Conservation (phyloP, 148 eudicot species). For the Camellia granthamiana region DNA sequence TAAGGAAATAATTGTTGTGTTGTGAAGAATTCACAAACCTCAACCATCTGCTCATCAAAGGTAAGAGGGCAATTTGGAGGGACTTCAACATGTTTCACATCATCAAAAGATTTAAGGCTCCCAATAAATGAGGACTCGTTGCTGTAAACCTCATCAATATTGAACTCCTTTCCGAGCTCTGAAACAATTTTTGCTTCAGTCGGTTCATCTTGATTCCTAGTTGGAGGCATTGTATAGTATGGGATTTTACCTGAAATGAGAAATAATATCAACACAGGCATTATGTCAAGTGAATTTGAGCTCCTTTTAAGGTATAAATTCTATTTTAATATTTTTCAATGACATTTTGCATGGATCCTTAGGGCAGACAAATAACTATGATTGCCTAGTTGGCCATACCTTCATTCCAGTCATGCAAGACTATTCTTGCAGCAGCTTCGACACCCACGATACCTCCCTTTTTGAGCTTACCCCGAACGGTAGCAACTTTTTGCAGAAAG, state of each 20-base stretch:
- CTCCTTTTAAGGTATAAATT: too few relatives aligned
- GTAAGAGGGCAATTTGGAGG: constrained; percentile 65
- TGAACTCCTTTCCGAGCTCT: constrained; percentile 84
- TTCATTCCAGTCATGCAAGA: constrained; percentile 94
- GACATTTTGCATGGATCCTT: background rate
- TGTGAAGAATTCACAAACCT: constrained; percentile 46
- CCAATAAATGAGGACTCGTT: constrained; percentile 78
- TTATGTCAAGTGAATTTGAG: background rate
- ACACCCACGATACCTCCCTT: constrained; percentile 87
- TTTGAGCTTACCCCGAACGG: constrained; percentile 84
- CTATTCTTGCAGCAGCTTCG: constrained; percentile 85
- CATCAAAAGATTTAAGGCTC: constrained; percentile 75
- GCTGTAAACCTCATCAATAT: constrained; percentile 79
- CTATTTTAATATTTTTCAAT: background rate
- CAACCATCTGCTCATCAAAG: constrained; percentile 71
- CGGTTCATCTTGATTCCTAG: constrained; percentile 60
- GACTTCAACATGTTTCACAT: constrained; percentile 75
- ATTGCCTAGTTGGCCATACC: constrained; percentile 38
- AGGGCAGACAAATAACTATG: background rate
- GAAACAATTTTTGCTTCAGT: constrained; percentile 68
- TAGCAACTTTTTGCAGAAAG: constrained; percentile 81
- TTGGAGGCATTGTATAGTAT: constrained; percentile 88
- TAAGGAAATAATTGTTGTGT: too few relatives aligned
- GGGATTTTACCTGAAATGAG: constrained; percentile 79
- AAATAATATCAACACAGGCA: background rate